Evolutionary conservation across 2,329 filamentous ascomycete species (phyloP).

Genomic region (Aspergillus udagawae): DNA sequence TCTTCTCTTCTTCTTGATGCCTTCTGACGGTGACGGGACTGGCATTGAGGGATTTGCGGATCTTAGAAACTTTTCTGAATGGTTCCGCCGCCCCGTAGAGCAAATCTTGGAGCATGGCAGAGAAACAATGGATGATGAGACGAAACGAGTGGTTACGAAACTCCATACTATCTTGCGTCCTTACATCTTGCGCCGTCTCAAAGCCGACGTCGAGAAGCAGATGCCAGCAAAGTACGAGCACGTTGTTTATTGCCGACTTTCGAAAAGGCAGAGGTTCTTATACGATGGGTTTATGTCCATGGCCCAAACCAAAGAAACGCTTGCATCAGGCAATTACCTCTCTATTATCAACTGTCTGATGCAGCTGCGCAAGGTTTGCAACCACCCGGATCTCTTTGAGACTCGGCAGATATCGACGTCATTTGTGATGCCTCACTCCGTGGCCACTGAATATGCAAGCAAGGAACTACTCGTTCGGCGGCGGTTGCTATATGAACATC

Average conservation of each 20-base stretch:
- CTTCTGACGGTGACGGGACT: constrained; percentile 68
- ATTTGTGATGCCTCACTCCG: constrained; percentile 82
- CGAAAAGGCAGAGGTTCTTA: constrained; percentile 88
- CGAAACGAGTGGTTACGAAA: constrained; percentile 84
- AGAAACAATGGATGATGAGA: constrained; percentile 91
- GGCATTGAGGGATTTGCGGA: constrained; percentile 88
- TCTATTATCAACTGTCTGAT: constrained; percentile 98
- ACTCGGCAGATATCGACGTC: constrained; percentile 96
- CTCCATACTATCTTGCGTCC: constrained; percentile 91
- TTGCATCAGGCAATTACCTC: constrained; percentile 90
- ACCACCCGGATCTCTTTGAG: constrained; percentile 94
- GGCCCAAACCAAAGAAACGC: constrained; percentile 80
- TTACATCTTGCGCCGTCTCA: constrained; percentile 83
- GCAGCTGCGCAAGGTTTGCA: constrained; percentile 96
- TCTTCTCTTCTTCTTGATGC: constrained; percentile 92
- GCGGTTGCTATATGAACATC: constrained; percentile 58
- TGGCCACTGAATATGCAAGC: constrained; percentile 67
- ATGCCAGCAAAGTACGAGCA: constrained; percentile 98
- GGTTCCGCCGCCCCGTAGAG: constrained; percentile 91
- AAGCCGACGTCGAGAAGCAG: constrained; percentile 97
- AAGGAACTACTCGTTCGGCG: constrained; percentile 68
- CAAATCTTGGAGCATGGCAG: constrained; percentile 94
- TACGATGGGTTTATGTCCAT: constrained; percentile 96
- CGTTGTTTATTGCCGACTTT: constrained; percentile 90
- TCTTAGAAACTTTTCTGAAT: constrained; percentile 91